Conservation (phyloP, 2,329 filamentous ascomycete species). For the Sarocladium kiliense region DNA sequence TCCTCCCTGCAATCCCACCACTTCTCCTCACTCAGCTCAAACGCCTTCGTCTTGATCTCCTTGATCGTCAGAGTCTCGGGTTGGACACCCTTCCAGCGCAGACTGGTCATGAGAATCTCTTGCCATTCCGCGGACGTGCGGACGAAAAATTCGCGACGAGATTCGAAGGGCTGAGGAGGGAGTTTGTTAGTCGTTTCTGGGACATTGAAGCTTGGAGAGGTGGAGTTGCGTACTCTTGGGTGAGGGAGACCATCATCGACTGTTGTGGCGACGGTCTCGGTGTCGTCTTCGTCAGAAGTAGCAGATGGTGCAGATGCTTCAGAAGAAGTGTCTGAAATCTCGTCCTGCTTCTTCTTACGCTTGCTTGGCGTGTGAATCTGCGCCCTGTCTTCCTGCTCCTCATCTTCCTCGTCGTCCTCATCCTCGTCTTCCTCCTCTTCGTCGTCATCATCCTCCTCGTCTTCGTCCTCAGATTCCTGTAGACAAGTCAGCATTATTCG, state of each 20-base stretch:
- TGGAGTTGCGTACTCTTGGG: slow-evolving; percentile 40
- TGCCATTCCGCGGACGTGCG: slow-evolving; percentile 90
- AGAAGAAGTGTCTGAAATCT: slow-evolving; percentile 33
- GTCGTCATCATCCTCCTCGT: slow-evolving; percentile 57
- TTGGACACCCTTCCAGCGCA: slow-evolving; percentile 63
- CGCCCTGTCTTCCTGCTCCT: slow-evolving; percentile 37
- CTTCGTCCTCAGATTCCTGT: slow-evolving; percentile 54
- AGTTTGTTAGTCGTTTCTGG: not conserved
- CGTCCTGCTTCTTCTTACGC: slow-evolving; percentile 50
- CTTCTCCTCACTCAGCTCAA: slow-evolving; percentile 87
- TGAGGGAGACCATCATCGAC: slow-evolving; percentile 74
- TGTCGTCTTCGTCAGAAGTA: slow-evolving; percentile 35
- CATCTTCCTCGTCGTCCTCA: slow-evolving; percentile 44
- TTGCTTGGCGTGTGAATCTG: slow-evolving; percentile 47
- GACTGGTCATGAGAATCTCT: slow-evolving; percentile 70
- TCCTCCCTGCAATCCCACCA: slow-evolving; percentile 99
- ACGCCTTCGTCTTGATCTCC: slow-evolving; percentile 87
- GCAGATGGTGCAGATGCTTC: slow-evolving; percentile 17
- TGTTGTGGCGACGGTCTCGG: slow-evolving; percentile 42
- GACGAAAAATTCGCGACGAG: slow-evolving; percentile 84
- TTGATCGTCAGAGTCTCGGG: slow-evolving; percentile 71
- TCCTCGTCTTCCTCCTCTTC: slow-evolving; percentile 51
- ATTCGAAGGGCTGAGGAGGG: slow-evolving; percentile 70
- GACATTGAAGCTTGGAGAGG: not conserved
- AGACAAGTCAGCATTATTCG: not conserved